These are phyloP conservation scores for Xylariaceae sp. DNA, from an alignment of 2,329 filamentous ascomycete species.

Conservation along the genomic window DNA sequence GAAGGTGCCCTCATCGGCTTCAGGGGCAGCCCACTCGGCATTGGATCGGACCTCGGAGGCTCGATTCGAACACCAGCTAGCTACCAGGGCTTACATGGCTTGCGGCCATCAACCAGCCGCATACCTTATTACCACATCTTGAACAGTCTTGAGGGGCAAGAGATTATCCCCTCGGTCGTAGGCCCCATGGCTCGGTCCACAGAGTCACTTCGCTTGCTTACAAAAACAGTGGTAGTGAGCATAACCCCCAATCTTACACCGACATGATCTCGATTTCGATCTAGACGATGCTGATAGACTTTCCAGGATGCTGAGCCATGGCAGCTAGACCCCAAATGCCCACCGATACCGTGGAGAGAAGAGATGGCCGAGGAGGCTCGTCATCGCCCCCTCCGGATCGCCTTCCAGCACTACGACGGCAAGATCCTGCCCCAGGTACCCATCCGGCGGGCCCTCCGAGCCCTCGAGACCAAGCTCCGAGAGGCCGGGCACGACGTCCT, in stretches of 20 bases:
- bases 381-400: background rate
- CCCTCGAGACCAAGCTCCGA: background rate
- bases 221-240: background rate
- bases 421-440: slow-evolving; percentile 1
- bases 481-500: slow-evolving; percentile 1
- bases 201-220: background rate
- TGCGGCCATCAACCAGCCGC: background rate
- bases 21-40: slow-evolving; percentile 1
- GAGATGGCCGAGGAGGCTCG: background rate
- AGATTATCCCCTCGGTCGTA: slow-evolving; percentile 1
- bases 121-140: slow-evolving; percentile 1
- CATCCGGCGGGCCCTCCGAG: background rate
- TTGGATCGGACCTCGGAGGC: slow-evolving; percentile 1
- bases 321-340: slow-evolving; percentile 1
- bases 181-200: slow-evolving; percentile 1
- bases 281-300: background rate
- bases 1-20: slow-evolving; percentile 2
- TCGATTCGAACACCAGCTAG: background rate
- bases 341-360: background rate
- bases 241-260: background rate
- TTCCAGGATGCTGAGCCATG: background rate
- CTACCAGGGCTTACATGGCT: background rate
- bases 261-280: background rate
- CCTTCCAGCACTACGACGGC: background rate
- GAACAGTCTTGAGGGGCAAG: slow-evolving; percentile 1